These are phyloP conservation scores for Beauveria medogensis DNA, from an alignment of 2,329 filamentous ascomycete genomes.

Conservation along the genomic window DNA sequence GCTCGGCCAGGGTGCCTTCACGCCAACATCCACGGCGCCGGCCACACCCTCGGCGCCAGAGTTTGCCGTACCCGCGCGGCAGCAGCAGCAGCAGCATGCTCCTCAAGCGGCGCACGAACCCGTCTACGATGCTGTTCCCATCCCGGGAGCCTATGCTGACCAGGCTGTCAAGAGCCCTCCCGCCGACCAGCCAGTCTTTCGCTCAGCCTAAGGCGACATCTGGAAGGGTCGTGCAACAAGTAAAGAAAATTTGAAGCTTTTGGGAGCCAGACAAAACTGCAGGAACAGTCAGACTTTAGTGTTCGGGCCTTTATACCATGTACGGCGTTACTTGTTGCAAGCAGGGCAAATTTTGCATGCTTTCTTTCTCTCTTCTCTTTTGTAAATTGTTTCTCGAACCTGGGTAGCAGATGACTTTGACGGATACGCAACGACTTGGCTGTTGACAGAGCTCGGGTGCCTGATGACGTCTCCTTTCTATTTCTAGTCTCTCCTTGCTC, in stretches of 20 bases:
- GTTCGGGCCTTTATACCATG: conserved; percentile 8
- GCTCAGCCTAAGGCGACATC: conserved; percentile 17
- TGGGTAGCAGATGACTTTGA: not conserved
- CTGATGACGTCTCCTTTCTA: not conserved
- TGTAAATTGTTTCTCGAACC: not conserved
- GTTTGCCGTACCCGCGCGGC: conserved; percentile 27
- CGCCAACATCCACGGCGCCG: conserved; percentile 35
- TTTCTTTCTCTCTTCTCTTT: not conserved
- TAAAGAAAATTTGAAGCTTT: not conserved
- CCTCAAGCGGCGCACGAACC: conserved; percentile 70
- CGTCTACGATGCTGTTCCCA: conserved; percentile 77
- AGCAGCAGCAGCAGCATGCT: conserved; percentile 54
- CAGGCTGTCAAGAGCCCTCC: conserved; percentile 45
- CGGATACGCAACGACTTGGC: not conserved
- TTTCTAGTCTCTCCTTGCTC: conserved; percentile 7
- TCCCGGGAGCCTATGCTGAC: conserved; percentile 72
- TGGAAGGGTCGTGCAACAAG: not conserved
- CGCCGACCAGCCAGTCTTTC: conserved; percentile 36
- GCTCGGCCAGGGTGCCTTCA: conserved; percentile 54
- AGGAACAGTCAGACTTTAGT: not conserved
- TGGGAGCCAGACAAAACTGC: conserved; percentile 2
- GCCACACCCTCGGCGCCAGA: conserved; percentile 19
- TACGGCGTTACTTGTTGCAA: conserved; percentile 1
- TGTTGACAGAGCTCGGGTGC: not conserved
- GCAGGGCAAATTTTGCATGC: not conserved